Conservation (phyloP, 1,284 basidiomycete genomes). For the Chalciporus sp. region DNA sequence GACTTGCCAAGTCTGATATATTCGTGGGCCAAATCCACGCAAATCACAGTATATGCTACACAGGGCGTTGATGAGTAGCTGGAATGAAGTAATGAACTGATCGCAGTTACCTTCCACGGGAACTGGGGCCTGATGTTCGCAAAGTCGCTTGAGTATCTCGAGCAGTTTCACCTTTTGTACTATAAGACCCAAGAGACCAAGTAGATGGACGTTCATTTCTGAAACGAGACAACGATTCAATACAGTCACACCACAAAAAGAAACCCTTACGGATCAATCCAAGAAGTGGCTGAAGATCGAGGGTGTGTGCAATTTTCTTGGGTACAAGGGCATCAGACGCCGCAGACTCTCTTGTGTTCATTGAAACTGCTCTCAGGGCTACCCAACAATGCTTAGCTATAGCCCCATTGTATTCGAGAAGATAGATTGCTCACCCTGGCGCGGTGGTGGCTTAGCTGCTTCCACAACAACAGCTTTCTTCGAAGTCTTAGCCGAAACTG, state of each 20-base stretch:
- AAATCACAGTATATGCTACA: conserved; percentile 66
- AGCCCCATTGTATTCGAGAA: not conserved
- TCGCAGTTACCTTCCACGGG: conserved; percentile 50
- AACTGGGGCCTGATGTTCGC: conserved; percentile 43
- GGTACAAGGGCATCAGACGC: not conserved
- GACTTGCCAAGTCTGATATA: conserved; percentile 78
- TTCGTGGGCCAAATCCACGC: conserved; percentile 74
- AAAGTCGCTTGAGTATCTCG: conserved; percentile 47
- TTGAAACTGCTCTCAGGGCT: conserved; percentile 40
- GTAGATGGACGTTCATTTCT: conserved; percentile 64
- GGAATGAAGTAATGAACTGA: not conserved
- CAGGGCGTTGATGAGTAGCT: not conserved
- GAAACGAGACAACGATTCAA: conserved; percentile 2
- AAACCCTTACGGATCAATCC: conserved; percentile 23
- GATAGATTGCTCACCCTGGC: conserved; percentile 41
- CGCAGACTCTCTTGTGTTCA: conserved; percentile 34
- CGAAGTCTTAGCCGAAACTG: conserved; percentile 12
- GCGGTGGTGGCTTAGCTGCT: conserved; percentile 44
- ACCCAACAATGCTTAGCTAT: not conserved
- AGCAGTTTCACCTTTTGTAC: conserved; percentile 60
- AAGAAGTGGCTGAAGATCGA: conserved; percentile 39
- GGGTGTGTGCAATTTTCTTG: conserved; percentile 28
- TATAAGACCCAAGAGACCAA: conserved; percentile 61
- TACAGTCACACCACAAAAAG: not conserved
- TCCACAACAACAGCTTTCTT: conserved; percentile 20